phyloP scores from a whole-genome alignment of 768 basidiomycete species.

The Crassisporium funariophilum region DNA sequence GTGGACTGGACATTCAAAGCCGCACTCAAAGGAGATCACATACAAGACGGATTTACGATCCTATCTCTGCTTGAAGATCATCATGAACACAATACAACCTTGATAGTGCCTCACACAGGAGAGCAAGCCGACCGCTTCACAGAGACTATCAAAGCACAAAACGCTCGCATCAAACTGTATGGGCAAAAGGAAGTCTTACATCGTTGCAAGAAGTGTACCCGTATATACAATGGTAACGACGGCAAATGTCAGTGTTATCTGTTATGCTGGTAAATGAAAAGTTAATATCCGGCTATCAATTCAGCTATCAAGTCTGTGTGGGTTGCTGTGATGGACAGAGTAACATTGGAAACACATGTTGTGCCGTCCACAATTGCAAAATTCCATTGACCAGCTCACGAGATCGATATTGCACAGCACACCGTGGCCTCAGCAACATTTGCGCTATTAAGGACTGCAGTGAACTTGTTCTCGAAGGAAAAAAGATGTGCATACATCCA shows the following conservation, averaged over 20 bases:
- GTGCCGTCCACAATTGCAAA: not conserved
- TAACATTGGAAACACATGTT: not conserved
- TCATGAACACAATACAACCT: not conserved
- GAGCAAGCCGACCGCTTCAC: not conserved
- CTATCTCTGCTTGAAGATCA: conserved; percentile 8
- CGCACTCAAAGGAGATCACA: not conserved
- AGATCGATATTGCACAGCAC: not conserved
- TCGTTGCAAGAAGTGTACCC: conserved; percentile 3
- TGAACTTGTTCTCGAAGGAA: not conserved
- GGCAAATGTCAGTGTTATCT: not conserved
- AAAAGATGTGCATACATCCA: not conserved
- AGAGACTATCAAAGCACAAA: not conserved
- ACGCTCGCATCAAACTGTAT: conserved; percentile 1
- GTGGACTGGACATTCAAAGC: conserved; percentile 6
- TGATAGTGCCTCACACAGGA: conserved; percentile 3
- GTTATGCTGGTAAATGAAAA: not conserved
- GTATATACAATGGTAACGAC: not conserved
- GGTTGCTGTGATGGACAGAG: not conserved
- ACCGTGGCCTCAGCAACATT: not conserved
- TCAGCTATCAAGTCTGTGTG: not conserved
- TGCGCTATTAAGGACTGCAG: not conserved
- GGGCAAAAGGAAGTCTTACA: not conserved
- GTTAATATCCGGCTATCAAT: not conserved
- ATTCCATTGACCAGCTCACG: not conserved
- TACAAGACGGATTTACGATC: conserved; percentile 1